Conservation (phyloP, 441 rosid genomes). For the Populus tomentosa region DNA sequence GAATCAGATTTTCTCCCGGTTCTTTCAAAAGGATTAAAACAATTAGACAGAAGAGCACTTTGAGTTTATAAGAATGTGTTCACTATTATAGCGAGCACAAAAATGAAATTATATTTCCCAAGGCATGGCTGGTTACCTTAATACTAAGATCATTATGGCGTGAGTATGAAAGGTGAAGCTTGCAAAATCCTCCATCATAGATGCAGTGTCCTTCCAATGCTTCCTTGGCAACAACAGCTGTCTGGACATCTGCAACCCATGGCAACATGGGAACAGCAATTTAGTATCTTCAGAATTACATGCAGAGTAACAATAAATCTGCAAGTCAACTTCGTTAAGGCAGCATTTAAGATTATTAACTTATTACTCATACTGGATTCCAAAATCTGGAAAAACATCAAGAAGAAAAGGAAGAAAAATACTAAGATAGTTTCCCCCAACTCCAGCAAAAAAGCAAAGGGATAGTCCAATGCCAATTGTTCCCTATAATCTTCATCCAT, state of each 20-base stretch:
- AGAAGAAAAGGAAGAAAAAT: background rate
- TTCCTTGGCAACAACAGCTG: conserved; percentile 88
- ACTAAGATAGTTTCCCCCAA: background rate
- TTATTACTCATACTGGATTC: background rate
- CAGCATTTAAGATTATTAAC: background rate
- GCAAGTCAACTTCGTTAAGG: background rate
- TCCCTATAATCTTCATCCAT: background rate
- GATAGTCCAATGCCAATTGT: background rate
- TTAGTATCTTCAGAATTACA: background rate
- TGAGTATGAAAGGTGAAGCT: conserved; percentile 91
- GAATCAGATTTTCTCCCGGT: background rate
- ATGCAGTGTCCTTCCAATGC: conserved; percentile 99
- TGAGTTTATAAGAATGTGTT: background rate
- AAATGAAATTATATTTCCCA: background rate
- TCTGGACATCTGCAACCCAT: conserved; percentile 81
- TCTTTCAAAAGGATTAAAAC: background rate
- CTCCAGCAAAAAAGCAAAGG: background rate
- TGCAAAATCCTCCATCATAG: conserved; percentile 97
- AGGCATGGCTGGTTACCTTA: conserved; percentile 44
- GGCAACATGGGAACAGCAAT: conserved; percentile 5
- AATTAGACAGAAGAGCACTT: background rate
- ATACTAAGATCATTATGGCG: conserved; percentile 97
- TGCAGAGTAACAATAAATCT: background rate
- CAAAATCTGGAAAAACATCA: background rate
- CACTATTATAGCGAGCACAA: background rate